phyloP scores from a whole-genome alignment of 768 basidiomycete species.

The Tremella fuciformis region DNA sequence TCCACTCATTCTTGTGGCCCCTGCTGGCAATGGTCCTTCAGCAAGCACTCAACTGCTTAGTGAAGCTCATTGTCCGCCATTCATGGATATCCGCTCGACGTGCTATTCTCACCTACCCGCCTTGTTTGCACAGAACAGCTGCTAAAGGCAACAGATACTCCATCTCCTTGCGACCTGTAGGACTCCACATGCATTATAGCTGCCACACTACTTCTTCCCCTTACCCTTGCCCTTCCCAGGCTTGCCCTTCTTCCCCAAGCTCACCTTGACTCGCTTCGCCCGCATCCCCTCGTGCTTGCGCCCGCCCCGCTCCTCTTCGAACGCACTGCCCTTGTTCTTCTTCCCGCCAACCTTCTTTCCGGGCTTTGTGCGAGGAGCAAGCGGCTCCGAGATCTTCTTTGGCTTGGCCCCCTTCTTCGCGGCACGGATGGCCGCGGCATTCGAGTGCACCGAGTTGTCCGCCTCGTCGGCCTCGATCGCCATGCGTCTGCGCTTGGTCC shows the following conservation, averaged over 20 bases:
- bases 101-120: too few species aligned
- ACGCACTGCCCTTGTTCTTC: constrained; percentile 34
- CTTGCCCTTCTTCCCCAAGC: constrained; percentile 27
- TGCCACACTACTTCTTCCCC: constrained; percentile 11
- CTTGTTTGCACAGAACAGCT: too few species aligned
- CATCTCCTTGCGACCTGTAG: too few species aligned
- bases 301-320: constrained; percentile 27
- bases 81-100: too few species aligned
- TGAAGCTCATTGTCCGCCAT: too few species aligned
- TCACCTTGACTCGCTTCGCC: constrained; percentile 34
- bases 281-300: constrained; percentile 41
- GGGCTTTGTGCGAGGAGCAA: constrained; percentile 28
- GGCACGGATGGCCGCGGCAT: constrained; percentile 74
- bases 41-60: too few species aligned
- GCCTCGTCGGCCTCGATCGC: constrained; percentile 70
- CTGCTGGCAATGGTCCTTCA: too few species aligned
- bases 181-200: too few species aligned
- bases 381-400: constrained; percentile 67
- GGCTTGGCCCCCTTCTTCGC: constrained; percentile 78
- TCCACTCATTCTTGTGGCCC: too few species aligned
- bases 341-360: constrained; percentile 19
- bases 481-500: constrained; percentile 81
- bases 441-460: constrained; percentile 55
- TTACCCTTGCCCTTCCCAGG: constrained; percentile 26
- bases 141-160: too few species aligned